Evolutionary conservation across 345 rosid species (phyloP).

Genomic region (Garcia nutans): DNA sequence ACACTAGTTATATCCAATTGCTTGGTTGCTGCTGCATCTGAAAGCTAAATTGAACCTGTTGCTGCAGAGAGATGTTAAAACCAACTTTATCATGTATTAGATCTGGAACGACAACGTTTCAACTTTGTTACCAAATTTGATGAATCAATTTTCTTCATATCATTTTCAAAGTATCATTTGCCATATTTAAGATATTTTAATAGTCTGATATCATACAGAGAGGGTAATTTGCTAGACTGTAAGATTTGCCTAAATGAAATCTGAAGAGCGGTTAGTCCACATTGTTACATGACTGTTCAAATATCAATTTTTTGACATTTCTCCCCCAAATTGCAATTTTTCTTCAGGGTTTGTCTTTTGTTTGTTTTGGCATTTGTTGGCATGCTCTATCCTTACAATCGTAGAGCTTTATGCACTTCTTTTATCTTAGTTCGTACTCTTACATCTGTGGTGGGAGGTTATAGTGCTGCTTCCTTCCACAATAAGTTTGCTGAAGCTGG

Average conservation of each 20-base stretch:
- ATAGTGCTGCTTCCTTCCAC: conserved; percentile 65
- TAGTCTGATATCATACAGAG: not conserved
- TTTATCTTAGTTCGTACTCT: conserved; percentile 52
- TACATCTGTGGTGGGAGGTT: conserved; percentile 74
- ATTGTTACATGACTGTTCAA: not conserved
- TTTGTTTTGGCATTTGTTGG: conserved; percentile 60
- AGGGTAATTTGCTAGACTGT: not conserved
- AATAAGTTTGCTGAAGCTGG: conserved; percentile 56
- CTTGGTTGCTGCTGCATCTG: not conserved
- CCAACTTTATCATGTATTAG: not conserved
- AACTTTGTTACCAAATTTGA: not conserved
- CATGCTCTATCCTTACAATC: conserved; percentile 71
- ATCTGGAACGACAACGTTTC: not conserved
- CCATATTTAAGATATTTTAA: not conserved
- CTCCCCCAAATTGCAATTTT: conserved; percentile 15
- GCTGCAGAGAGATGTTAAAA: not conserved
- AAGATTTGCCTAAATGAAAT: not conserved
- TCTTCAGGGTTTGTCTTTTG: conserved; percentile 52
- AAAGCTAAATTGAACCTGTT: not conserved
- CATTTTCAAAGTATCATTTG: not conserved
- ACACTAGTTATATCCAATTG: not conserved
- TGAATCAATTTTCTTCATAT: not conserved
- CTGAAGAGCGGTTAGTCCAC: no score
- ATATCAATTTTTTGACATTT: conserved; percentile 5
- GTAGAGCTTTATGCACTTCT: conserved; percentile 55